These are phyloP conservation scores for Aspergillus viridinutans DNA, from an alignment of 2,329 filamentous ascomycete species.

Conservation along the genomic window DNA sequence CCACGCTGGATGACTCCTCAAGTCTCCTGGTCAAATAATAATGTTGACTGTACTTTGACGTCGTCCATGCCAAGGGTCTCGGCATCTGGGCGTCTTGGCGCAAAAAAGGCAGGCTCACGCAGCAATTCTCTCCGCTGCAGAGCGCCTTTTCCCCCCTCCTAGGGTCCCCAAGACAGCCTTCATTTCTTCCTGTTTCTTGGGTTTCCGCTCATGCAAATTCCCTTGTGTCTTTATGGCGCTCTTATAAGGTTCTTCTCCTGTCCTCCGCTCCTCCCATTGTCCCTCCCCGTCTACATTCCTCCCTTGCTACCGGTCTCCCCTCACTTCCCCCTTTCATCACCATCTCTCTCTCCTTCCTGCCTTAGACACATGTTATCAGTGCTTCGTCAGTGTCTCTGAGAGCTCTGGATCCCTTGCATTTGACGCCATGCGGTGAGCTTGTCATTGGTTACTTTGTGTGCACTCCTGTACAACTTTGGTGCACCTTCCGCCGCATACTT, in stretches of 20 bases:
- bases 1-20: background rate
- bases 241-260: conserved; percentile 15
- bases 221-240: conserved; percentile 14
- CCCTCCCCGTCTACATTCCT: background rate
- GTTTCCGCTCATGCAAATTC: conserved; percentile 18
- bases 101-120: conserved; percentile 11
- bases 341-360: conserved; percentile 3
- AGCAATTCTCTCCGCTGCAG: conserved; percentile 15
- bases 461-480: conserved; percentile 19
- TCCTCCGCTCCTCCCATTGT: conserved; percentile 6
- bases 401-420: conserved; percentile 16
- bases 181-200: conserved; percentile 13
- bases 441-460: conserved; percentile 17
- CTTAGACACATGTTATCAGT: conserved; percentile 3
- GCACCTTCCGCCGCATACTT: conserved; percentile 15
- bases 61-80: conserved; percentile 27
- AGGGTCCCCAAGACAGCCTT: conserved; percentile 8
- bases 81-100: conserved; percentile 30
- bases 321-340: conserved; percentile 2
- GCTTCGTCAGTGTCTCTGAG: background rate
- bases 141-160: conserved; percentile 5
- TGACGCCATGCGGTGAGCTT: conserved; percentile 21
- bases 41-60: conserved; percentile 9
- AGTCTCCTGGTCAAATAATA: background rate
- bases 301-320: background rate